A percentile compares a stretch with the other conserved stretches of the same genome.
These are phyloP conservation scores for Guadua angustifolia DNA, from an alignment of 176 grass and related monocot species.

Conservation along the genomic window DNA sequence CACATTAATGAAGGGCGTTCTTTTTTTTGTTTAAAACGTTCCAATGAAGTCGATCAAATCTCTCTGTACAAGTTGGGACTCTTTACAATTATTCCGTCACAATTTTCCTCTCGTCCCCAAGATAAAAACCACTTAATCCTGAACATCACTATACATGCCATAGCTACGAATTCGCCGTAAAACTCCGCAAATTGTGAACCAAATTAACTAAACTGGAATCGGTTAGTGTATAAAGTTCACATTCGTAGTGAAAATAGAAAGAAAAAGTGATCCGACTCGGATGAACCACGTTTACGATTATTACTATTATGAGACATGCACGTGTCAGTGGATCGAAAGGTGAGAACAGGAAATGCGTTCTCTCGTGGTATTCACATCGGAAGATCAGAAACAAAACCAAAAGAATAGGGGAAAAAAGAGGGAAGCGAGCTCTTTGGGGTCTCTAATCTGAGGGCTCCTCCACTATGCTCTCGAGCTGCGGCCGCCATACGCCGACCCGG, in stretches of 20 bases:
- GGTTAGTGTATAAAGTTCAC: no score
- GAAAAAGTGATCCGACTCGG: no score
- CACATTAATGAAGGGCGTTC: neutral
- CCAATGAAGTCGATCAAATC: constrained; percentile 30
- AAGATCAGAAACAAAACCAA: constrained; percentile 45
- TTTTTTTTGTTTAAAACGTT: constrained; percentile 1
- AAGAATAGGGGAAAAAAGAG: constrained; percentile 36
- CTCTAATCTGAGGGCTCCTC: constrained; percentile 61
- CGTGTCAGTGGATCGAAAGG: constrained; percentile 41
- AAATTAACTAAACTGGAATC: no score
- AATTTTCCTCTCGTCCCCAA: constrained; percentile 42
- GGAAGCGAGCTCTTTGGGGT: constrained; percentile 44
- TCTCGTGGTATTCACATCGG: constrained; percentile 50
- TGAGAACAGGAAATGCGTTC: constrained; percentile 28
- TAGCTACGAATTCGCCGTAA: no score
- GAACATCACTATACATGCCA: constrained; percentile 21
- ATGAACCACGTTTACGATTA: no score
- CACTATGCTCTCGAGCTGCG: constrained; percentile 78
- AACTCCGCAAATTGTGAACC: no score
- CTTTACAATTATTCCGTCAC: constrained; percentile 40
- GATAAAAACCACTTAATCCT: constrained; percentile 38
- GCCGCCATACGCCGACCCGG: constrained; percentile 74
- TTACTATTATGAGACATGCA: neutral
- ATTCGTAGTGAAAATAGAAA: no score
- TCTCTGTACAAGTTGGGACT: constrained; percentile 49